Evolutionary conservation across 345 rosid species (phyloP).

Genomic region (Gossypium australe): DNA sequence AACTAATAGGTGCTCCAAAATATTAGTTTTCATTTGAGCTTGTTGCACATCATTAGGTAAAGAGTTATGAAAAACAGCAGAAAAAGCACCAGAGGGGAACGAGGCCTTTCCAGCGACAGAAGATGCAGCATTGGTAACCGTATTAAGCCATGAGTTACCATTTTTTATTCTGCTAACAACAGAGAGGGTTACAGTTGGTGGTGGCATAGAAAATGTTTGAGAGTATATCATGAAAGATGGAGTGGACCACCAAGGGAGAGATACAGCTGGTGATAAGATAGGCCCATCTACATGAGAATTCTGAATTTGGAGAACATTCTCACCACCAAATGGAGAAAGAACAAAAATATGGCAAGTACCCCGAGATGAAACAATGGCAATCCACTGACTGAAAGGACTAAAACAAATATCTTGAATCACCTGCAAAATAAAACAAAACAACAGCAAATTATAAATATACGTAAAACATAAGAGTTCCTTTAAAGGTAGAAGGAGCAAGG

Average conservation of each 20-base stretch:
- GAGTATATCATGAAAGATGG: constrained; percentile 58
- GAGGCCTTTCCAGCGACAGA: constrained; percentile 62
- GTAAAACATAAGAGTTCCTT: constrained; percentile 3
- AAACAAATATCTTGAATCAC: constrained; percentile 95
- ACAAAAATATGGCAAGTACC: constrained; percentile 92
- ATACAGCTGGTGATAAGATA: constrained; percentile 55
- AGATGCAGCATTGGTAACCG: constrained; percentile 73
- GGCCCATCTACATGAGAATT: constrained; percentile 72
- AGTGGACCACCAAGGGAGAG: constrained; percentile 92
- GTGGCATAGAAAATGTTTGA: constrained; percentile 46
- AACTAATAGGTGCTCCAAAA: constrained; percentile 74
- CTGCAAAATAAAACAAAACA: constrained; percentile 34
- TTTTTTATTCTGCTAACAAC: constrained; percentile 87
- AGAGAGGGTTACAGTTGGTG: constrained; percentile 71
- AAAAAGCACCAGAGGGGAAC: constrained; percentile 81
- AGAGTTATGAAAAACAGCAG: constrained; percentile 70
- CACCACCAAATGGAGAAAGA: constrained; percentile 95
- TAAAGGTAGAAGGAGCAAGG: constrained; percentile 12
- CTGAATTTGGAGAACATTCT: constrained; percentile 68
- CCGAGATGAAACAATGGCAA: constrained; percentile 81
- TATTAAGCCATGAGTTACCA: constrained; percentile 60
- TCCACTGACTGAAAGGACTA: constrained; percentile 91
- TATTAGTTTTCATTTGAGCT: constrained; percentile 37
- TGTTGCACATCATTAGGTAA: constrained; percentile 39
- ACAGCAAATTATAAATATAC: constrained; percentile 7